These are phyloP conservation scores for Ceriops zippeliana DNA, from an alignment of 345 rosid species.

Conservation along the genomic window DNA sequence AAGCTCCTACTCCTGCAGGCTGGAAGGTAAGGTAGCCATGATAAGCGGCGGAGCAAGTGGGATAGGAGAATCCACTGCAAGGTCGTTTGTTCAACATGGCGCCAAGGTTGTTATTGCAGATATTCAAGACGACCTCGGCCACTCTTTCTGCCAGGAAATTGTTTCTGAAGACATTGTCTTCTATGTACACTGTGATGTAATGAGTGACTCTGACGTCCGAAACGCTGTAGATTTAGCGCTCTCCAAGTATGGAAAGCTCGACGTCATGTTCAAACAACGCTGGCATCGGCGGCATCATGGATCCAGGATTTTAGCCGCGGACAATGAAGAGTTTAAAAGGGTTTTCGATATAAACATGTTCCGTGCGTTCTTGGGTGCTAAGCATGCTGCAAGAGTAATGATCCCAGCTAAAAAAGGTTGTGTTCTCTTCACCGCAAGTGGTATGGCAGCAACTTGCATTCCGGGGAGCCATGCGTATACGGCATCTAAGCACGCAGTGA, in stretches of 20 bases:
- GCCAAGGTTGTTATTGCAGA: constrained; percentile 35
- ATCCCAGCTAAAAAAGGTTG: constrained; percentile 20
- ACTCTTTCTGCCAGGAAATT: constrained; percentile 17
- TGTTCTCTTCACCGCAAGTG: constrained; percentile 25
- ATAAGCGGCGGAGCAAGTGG: constrained; percentile 34
- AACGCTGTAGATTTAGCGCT: constrained; percentile 25
- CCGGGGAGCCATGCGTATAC: not conserved
- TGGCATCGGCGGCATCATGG: constrained; percentile 2
- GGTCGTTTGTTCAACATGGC: constrained; percentile 23
- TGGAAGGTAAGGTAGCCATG: constrained; percentile 35
- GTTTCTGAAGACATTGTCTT: constrained; percentile 7
- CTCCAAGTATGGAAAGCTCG: constrained; percentile 29
- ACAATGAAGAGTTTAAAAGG: constrained; percentile 7
- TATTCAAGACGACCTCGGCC: constrained; percentile 32
- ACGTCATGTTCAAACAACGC: constrained; percentile 31
- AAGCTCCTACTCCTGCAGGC: constrained; percentile 5
- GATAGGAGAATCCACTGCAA: constrained; percentile 25
- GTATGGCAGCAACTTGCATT: not conserved
- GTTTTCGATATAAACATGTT: constrained; percentile 20
- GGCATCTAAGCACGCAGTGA: constrained; percentile 23
- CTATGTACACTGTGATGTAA: constrained; percentile 30
- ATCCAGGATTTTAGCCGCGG: not conserved
- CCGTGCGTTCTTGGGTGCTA: constrained; percentile 23
- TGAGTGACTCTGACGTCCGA: constrained; percentile 17
- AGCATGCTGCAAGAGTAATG: constrained; percentile 28